Percentiles rank a stretch among this genome's conserved stretches.
These are phyloP conservation scores for Pythium dissotocum DNA, from an alignment of 352 stramenopile species.

Conservation along the genomic window DNA sequence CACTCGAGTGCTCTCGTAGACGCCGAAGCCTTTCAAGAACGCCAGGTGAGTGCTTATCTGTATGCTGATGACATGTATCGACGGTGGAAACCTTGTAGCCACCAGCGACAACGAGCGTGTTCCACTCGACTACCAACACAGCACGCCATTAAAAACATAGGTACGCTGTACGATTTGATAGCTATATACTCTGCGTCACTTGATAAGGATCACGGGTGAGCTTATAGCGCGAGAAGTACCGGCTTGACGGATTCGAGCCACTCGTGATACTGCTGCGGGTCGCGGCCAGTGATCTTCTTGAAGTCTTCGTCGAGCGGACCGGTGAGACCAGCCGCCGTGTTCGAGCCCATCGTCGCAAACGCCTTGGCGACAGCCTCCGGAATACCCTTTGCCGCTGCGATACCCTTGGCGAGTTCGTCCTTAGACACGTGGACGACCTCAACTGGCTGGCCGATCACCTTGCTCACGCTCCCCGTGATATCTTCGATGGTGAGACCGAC, in stretches of 20 bases:
- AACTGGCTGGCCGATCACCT: constrained; percentile 17
- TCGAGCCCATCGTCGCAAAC: constrained; percentile 21
- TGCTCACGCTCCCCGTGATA: constrained; percentile 13
- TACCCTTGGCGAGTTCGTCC: not conserved
- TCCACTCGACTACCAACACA: too few species aligned
- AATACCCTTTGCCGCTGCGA: not conserved
- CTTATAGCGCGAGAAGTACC: constrained; percentile 22
- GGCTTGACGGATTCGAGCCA: constrained; percentile 26
- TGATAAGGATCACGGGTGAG: too few species aligned
- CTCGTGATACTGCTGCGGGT: constrained; percentile 17
- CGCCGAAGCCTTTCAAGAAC: not conserved
- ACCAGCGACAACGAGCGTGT: too few species aligned
- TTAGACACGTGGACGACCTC: constrained; percentile 17
- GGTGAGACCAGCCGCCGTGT: constrained; percentile 9
- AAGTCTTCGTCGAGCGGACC: constrained; percentile 18
- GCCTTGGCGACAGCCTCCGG: constrained; percentile 5
- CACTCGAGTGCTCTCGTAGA: not conserved
- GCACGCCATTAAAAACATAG: too few species aligned
- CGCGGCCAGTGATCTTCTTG: constrained; percentile 23
- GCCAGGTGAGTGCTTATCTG: not conserved
- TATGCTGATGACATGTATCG: not conserved
- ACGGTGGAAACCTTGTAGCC: too few species aligned
- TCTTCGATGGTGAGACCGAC: constrained; percentile 17
- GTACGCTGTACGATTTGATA: too few species aligned
- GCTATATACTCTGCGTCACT: too few species aligned